phyloP scores from a whole-genome alignment of 2,329 filamentous ascomycete genomes.

The Botrytis galanthina region DNA sequence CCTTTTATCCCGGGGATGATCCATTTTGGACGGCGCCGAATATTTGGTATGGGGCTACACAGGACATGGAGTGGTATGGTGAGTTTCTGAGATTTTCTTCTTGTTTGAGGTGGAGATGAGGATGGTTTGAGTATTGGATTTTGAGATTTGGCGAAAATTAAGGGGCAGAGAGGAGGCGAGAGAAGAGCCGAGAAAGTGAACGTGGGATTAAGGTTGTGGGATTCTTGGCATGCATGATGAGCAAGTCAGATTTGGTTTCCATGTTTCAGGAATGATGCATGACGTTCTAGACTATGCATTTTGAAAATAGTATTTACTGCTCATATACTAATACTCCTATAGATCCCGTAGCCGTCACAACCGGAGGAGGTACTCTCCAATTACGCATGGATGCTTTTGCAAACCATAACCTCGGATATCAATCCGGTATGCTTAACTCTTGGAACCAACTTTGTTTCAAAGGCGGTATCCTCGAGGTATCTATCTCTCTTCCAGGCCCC shows the following conservation, averaged over 20 bases:
- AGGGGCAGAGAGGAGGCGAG: background rate
- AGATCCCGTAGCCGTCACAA: conserved; percentile 48
- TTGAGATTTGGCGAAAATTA: too few relatives aligned
- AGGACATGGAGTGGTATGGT: conserved; percentile 42
- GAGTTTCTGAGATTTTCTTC: background rate
- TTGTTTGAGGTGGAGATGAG: background rate
- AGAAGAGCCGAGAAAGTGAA: background rate
- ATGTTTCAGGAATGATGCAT: background rate
- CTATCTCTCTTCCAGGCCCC: conserved; percentile 51
- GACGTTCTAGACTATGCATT: too few relatives aligned
- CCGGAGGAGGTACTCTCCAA: conserved; percentile 46
- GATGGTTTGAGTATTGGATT: background rate
- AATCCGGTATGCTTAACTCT: conserved; percentile 52
- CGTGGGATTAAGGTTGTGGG: background rate
- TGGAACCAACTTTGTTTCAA: conserved; percentile 57
- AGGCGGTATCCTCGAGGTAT: conserved; percentile 52
- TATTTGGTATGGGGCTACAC: conserved; percentile 55
- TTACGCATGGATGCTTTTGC: conserved; percentile 46
- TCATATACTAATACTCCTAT: background rate
- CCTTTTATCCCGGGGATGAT: conserved; percentile 57
- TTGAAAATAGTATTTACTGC: background rate
- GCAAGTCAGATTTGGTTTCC: background rate
- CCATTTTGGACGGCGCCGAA: conserved; percentile 53
- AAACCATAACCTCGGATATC: conserved; percentile 47
- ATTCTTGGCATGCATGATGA: background rate